Conservation (phyloP, 2,329 filamentous ascomycete species). For the Talaromyces verruculosus region DNA sequence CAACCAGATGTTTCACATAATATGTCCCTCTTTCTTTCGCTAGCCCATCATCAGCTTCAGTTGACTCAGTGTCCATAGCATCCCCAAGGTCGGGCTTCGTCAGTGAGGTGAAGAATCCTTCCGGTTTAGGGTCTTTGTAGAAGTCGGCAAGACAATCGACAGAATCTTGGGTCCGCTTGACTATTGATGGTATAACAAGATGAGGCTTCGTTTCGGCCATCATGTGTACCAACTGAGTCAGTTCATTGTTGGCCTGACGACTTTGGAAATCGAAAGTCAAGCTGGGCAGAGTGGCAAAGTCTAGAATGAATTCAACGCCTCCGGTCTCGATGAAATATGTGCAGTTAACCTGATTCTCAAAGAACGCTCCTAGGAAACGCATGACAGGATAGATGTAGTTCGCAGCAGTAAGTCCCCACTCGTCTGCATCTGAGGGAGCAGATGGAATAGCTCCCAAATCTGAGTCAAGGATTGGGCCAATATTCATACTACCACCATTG, state of each 20-base stretch:
- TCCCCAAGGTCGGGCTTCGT: constrained; percentile 38
- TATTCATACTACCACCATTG: constrained; percentile 37
- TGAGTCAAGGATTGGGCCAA: constrained; percentile 33
- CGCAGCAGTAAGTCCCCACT: constrained; percentile 55
- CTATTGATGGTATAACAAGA: constrained; percentile 75
- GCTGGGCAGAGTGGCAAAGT: constrained; percentile 79
- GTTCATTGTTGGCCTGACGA: constrained; percentile 64
- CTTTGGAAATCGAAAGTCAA: constrained; percentile 72
- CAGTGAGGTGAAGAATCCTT: constrained; percentile 70
- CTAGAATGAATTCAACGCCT: constrained; percentile 79
- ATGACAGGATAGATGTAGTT: constrained; percentile 74
- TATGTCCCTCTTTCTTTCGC: constrained; percentile 62
- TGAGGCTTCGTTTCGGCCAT: constrained; percentile 79
- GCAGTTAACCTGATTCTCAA: constrained; percentile 72
- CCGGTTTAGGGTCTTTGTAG: constrained; percentile 51
- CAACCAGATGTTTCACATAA: constrained; percentile 74
- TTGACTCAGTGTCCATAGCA: constrained; percentile 35
- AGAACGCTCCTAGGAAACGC: constrained; percentile 75
- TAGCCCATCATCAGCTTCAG: constrained; percentile 28
- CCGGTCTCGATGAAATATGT: constrained; percentile 72
- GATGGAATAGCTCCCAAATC: constrained; percentile 23
- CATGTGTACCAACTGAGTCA: constrained; percentile 72
- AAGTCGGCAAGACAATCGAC: constrained; percentile 69
- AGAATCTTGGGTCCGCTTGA: constrained; percentile 70
- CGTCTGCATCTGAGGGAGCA: constrained; percentile 43